A percentile compares a stretch with the other conserved stretches of the same genome.
Evolutionary conservation across 2,329 filamentous ascomycete species (phyloP).

Genomic region (Rasamsonia emersonii): DNA sequence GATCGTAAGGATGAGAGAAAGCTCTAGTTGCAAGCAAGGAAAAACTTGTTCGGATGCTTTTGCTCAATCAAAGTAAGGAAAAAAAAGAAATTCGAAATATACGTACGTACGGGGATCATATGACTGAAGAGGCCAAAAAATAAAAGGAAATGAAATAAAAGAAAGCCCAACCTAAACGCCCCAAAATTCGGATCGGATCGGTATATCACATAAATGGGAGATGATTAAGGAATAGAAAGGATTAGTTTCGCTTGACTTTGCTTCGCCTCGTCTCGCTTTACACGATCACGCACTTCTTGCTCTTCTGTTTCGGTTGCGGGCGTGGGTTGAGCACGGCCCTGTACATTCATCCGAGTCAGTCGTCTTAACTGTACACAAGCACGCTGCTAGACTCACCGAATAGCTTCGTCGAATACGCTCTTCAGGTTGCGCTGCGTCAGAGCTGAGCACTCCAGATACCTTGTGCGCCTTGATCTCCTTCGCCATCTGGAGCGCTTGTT

Average conservation of each 20-base stretch:
- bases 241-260: conserved; percentile 3
- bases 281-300: conserved; percentile 39
- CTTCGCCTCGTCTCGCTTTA: conserved; percentile 17
- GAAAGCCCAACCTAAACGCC: too few species aligned
- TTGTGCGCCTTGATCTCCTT: conserved; percentile 95
- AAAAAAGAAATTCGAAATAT: conserved; percentile 2
- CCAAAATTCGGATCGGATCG: too few species aligned
- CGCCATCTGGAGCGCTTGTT: conserved; percentile 77
- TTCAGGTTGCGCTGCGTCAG: conserved; percentile 95
- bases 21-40: background rate
- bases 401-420: conserved; percentile 97
- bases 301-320: conserved; percentile 36
- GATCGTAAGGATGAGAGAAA: background rate
- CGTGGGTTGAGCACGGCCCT: conserved; percentile 43
- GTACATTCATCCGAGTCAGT: background rate
- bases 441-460: conserved; percentile 95
- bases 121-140: background rate
- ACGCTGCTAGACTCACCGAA: conserved; percentile 58
- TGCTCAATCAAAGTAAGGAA: conserved; percentile 1
- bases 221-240: conserved; percentile 1
- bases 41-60: background rate
- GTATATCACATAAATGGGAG: conserved; percentile 2
- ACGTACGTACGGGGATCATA: conserved; percentile 2
- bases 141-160: background rate
- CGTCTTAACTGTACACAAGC: background rate